Base-by-base conservation (phyloP, 225 moss, liverwort and hornwort species). In the Asterella californica region DNA sequence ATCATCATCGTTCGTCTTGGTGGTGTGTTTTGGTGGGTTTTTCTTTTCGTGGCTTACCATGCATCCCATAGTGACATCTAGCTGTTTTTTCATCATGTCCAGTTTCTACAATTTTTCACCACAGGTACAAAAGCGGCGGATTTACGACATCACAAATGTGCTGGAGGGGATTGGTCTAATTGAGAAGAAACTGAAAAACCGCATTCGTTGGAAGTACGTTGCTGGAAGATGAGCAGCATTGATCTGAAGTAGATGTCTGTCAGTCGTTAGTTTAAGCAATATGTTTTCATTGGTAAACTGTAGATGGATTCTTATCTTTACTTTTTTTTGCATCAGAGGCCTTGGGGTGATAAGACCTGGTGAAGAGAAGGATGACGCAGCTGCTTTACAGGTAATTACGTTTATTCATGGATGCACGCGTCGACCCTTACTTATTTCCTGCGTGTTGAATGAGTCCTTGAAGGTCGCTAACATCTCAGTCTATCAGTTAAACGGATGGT, bases 111-210 rank as follows among this genome's bases (percentile, higher is more conserved):
- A 2, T 24, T 67, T 15, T 2, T 15, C 78, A 18, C 12, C 30
- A 15, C 85, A 94, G 92, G 92, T 92, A 72, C 94, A 94, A 32
- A 94, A 92, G 80, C 78, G 90, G 84, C 87, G 94, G 78, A 94
- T 94, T 72, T 94, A 94, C 81, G 94, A 94, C 52, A 94, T 94
- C 73, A 94, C 92, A 15, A 94, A 92, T 84, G 92, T 94, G 2
- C 76, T 92, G n/a, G 92, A 94, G 84, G 94, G 94, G 30, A 94
- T 92, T 53, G 92, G 94, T 9, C 88, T 92, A 47, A 94, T 94
- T 66, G 92, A 94, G 81, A 94, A 94, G 84, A 94, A 94, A 84
- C 70, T 94, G 69, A 94, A 94, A 75, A 94, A 94, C 73, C 88
- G 92, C 70, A 94, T 94, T 68, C 83, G 91, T 63, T 94, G 94